A percentile compares a stretch with the other conserved stretches of the same genome.
Evolutionary conservation across 202 grass and related monocot genomes (phyloP).

Genomic region (Zoysia matrella): DNA sequence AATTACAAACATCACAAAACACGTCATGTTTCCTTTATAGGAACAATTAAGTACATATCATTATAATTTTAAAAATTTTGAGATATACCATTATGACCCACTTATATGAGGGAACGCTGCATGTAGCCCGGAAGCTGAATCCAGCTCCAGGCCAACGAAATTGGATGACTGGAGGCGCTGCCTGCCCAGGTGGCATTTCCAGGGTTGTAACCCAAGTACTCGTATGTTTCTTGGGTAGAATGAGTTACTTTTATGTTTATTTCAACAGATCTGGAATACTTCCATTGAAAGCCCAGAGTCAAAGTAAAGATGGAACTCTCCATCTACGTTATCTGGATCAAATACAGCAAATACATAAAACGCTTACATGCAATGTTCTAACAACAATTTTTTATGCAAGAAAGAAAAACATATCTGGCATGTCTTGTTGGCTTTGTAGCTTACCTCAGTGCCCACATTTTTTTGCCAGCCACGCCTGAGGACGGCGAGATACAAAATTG

Average conservation of each 20-base stretch:
- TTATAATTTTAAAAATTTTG: too few relatives aligned
- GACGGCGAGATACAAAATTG: not conserved
- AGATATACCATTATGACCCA: too few relatives aligned
- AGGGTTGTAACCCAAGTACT: not conserved
- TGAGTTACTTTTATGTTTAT: not conserved
- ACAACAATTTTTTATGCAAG: not conserved
- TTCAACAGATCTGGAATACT: not conserved
- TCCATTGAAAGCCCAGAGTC: not conserved
- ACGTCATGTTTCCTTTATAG: too few relatives aligned
- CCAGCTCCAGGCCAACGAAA: too few relatives aligned
- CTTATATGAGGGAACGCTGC: too few relatives aligned
- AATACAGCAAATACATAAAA: not conserved
- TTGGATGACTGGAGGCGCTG: not conserved
- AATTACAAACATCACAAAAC: too few relatives aligned
- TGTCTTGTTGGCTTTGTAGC: not conserved
- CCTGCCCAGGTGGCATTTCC: not conserved
- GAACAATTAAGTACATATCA: too few relatives aligned
- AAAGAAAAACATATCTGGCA: not conserved
- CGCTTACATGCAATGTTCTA: not conserved
- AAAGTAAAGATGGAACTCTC: not conserved
- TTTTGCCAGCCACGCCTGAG: not conserved
- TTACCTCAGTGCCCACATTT: not conserved
- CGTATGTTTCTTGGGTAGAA: not conserved
- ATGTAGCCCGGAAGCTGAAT: too few relatives aligned
- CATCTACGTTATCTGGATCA: not conserved